Evolutionary conservation across 306 rosid species (phyloP).

Genomic region (Mucuna pruriens): DNA sequence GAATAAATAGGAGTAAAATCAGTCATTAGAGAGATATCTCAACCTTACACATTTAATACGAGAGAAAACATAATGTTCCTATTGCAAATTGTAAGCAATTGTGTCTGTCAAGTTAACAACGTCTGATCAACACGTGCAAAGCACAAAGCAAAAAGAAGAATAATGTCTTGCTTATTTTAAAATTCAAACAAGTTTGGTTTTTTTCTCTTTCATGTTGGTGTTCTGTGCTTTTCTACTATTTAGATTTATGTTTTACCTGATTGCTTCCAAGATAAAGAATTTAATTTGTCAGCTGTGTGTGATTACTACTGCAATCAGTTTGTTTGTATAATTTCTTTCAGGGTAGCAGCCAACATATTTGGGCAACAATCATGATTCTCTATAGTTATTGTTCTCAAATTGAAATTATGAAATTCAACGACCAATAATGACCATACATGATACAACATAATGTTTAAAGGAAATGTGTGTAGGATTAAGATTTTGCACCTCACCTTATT

Average conservation of each 20-base stretch:
- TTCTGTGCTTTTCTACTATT: too few species aligned
- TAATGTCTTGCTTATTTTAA: conserved; percentile 17
- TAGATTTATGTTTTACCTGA: too few species aligned
- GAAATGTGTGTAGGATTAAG: not conserved
- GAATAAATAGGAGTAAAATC: not conserved
- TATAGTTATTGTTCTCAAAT: not conserved
- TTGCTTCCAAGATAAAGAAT: not conserved
- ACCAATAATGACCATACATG: not conserved
- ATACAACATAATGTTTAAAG: not conserved
- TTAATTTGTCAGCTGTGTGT: not conserved
- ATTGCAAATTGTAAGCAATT: conserved; percentile 9
- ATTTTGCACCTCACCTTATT: conserved; percentile 60
- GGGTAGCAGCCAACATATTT: not conserved
- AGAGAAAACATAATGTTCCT: not conserved
- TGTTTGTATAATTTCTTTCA: not conserved
- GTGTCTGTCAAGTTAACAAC: conserved; percentile 20
- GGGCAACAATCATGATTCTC: not conserved
- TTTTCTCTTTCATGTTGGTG: too few species aligned
- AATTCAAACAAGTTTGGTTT: conserved; percentile 5
- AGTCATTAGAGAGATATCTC: conserved; percentile 2
- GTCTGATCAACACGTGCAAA: conserved; percentile 10
- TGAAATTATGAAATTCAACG: not conserved
- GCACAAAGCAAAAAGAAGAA: not conserved
- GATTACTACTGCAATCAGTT: not conserved
- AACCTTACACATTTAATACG: not conserved